Conservation (phyloP, 2,329 filamentous ascomycete genomes). For the Fusarium begoniae region DNA sequence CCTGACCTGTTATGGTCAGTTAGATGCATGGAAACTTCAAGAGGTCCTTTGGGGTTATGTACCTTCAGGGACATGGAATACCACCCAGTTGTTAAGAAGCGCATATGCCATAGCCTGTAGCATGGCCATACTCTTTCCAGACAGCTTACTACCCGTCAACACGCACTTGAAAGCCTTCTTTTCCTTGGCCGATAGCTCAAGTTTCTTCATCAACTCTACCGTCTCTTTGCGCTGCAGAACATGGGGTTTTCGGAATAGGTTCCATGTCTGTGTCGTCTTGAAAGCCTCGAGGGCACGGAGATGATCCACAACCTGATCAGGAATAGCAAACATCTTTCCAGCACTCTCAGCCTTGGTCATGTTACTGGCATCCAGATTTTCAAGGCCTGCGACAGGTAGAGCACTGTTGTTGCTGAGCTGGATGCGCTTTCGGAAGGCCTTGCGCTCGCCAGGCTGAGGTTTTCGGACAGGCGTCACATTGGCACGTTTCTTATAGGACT, state of each 20-base stretch:
- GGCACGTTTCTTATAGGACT: slow-evolving; percentile 63
- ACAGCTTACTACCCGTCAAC: slow-evolving; percentile 75
- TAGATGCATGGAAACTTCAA: neutral
- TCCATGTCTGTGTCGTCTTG: slow-evolving; percentile 89
- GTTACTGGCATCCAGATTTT: slow-evolving; percentile 65
- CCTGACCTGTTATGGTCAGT: slow-evolving; percentile 64
- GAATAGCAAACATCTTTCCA: slow-evolving; percentile 75
- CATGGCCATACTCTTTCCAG: slow-evolving; percentile 88
- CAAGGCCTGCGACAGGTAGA: slow-evolving; percentile 75
- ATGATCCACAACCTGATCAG: slow-evolving; percentile 76
- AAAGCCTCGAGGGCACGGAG: slow-evolving; percentile 88
- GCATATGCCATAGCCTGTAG: slow-evolving; percentile 86
- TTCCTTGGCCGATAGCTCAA: slow-evolving; percentile 63
- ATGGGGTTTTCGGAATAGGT: slow-evolving; percentile 82
- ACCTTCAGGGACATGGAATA: slow-evolving; percentile 92
- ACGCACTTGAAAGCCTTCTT: slow-evolving; percentile 71
- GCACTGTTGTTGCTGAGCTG: slow-evolving; percentile 95
- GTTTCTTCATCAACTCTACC: slow-evolving; percentile 71
- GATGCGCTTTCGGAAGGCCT: slow-evolving; percentile 86
- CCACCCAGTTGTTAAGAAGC: slow-evolving; percentile 85
- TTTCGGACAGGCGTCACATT: slow-evolving; percentile 59
- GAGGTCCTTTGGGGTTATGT: slow-evolving; percentile 30
- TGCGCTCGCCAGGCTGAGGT: slow-evolving; percentile 81
- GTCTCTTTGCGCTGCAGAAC: slow-evolving; percentile 82
- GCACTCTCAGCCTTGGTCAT: slow-evolving; percentile 63